These are phyloP conservation scores for Fusarium brevicatenulatum DNA, from an alignment of 2,329 filamentous ascomycete species.

Conservation along the genomic window DNA sequence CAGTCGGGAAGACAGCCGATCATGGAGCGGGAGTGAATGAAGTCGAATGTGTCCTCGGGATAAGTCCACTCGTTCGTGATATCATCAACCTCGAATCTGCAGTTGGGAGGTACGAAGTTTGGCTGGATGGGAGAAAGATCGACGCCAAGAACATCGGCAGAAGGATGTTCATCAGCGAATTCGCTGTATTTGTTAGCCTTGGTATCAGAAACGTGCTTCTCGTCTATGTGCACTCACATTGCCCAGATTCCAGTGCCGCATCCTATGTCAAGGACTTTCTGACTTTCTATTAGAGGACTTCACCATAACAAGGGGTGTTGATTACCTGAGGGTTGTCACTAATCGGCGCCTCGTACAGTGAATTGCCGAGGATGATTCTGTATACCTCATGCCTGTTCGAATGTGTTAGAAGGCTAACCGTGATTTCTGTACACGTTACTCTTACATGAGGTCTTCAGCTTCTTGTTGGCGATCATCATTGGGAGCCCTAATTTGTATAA, in stretches of 20 bases:
- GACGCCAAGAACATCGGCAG: conserved; percentile 60
- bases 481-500: conserved; percentile 29
- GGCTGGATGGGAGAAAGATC: conserved; percentile 70
- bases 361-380: conserved; percentile 44
- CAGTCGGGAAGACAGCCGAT: conserved; percentile 65
- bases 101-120: conserved; percentile 67
- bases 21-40: conserved; percentile 66
- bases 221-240: conserved; percentile 29
- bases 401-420: rapidly evolving
- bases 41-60: conserved; percentile 61
- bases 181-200: conserved; percentile 24
- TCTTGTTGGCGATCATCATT: conserved; percentile 45
- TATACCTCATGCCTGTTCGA: conserved; percentile 41
- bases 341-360: conserved; percentile 49
- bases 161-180: conserved; percentile 55
- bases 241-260: conserved; percentile 54
- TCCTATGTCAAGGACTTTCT: conserved; percentile 47
- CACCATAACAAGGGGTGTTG: rapidly evolving
- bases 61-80: conserved; percentile 62
- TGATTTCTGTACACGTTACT: rapidly evolving
- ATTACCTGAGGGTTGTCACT: conserved; percentile 40
- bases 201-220: not conserved
- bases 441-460: conserved; percentile 44
- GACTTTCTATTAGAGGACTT: rapidly evolving
- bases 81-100: conserved; percentile 73